Base-by-base conservation (phyloP, 768 basidiomycete genomes). In the Hygrocybe coccinea region DNA sequence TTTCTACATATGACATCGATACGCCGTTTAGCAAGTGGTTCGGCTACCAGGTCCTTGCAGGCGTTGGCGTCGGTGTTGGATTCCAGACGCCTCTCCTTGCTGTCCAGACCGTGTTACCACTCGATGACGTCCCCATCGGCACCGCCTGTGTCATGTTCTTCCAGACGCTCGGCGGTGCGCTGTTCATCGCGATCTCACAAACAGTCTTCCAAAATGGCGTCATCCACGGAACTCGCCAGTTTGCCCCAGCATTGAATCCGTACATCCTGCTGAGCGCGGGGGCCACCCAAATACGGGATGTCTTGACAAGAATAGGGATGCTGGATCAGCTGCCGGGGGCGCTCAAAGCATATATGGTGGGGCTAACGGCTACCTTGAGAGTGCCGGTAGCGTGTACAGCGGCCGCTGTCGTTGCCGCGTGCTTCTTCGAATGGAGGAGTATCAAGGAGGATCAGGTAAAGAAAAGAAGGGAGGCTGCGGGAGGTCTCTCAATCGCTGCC, bases 61-160 rank as follows among this genome's bases (percentile, higher is more conserved):
- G 67, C 3, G 55, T 69, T 14, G 73, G 74, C 9, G 55, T 65
- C 5, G 74, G 74, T 9, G 21, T 60, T 11, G 60, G 57, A 2
- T 50, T 63, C 51, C 64, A 65, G 55, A 56, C 58, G 24, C 62
- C 62, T 2, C 50, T 61, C 38, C 44, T 65, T 4, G 57, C 57
- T 3, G 62, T 59, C 33, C 64, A 65, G 34, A 51, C 41, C 8
- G 60, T 60, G 6, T 55, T 64, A 17, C 36, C 38, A 3, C 49
- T 57, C 9, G 55, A 52, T 11, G 61, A 62, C 33, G 46, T 62
- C 8, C 61, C 59, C 5, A 49, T 50, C 8, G 61, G 59, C 5
- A 62, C 56, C 3, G 41, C 51, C 2, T 52, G 60, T 25, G 55
- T 64, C 38, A 57, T 62, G 49, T 64, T 64, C 55, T 25, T 57